These are phyloP conservation scores for Candida lessepsii DNA, from an alignment of 805 yeast genomes.

Conservation along the genomic window DNA sequence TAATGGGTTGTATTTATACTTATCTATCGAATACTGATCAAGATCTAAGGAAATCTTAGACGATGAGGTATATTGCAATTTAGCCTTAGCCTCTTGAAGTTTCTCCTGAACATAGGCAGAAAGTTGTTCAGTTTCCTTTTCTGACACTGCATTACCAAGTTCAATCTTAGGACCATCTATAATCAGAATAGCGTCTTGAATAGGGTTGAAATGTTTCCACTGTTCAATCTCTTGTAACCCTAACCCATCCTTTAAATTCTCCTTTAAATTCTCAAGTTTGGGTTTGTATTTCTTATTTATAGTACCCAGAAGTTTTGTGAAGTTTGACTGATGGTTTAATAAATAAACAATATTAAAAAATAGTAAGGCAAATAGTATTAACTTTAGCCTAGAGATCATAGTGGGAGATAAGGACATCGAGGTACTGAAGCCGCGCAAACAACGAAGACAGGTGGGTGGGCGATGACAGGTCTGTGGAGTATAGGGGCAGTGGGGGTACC, in stretches of 20 bases:
- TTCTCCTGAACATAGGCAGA: constrained; percentile 24
- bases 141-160: not conserved
- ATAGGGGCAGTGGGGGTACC: too few relatives aligned
- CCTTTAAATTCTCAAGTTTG: constrained; percentile 4
- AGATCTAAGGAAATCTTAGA: constrained; percentile 17
- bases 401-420: constrained; percentile 2
- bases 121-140: not conserved
- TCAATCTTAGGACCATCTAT: not conserved
- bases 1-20: constrained; percentile 1
- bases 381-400: constrained; percentile 3
- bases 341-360: constrained; percentile 1
- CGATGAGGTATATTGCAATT: constrained; percentile 11
- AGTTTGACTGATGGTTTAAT: constrained; percentile 1
- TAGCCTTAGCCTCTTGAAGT: constrained; percentile 19
- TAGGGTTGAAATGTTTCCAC: not conserved
- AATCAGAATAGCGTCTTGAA: not conserved
- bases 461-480: too few relatives aligned
- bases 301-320: not conserved
- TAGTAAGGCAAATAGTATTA: not conserved
- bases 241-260: constrained; percentile 5
- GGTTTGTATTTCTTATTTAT: constrained; percentile 2
- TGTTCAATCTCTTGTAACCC: not conserved
- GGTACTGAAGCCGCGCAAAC: too few relatives aligned
- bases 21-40: not conserved
- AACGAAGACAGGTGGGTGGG: not conserved